Evolutionary conservation across 768 basidiomycete species (phyloP).

Genomic region (Boletus patriciae): DNA sequence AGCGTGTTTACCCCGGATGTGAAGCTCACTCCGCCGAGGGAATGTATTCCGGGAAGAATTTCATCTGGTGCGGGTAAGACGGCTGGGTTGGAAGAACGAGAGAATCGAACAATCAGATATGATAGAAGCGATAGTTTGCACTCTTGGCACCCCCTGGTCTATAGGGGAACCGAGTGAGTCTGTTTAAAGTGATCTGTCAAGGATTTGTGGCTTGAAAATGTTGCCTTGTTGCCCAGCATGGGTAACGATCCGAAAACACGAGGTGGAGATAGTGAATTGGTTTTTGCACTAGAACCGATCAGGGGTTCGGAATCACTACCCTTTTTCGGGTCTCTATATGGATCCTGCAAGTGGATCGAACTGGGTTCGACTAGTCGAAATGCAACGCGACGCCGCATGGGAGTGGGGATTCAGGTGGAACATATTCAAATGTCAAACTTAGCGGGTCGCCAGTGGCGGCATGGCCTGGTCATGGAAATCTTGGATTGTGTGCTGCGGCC

Average conservation of each 20-base stretch:
- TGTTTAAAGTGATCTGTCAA: slow-evolving; percentile 1
- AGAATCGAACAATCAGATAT: not conserved
- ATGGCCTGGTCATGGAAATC: not conserved
- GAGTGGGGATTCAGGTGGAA: not conserved
- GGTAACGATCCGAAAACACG: slow-evolving; percentile 8
- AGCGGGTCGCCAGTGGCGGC: too few species aligned
- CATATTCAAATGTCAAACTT: slow-evolving; percentile 5
- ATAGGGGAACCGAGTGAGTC: not conserved
- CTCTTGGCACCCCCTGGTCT: slow-evolving; percentile 1
- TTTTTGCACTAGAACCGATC: slow-evolving; percentile 3
- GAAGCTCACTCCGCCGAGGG: slow-evolving; percentile 8
- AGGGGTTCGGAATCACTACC: not conserved
- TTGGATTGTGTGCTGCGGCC: not conserved
- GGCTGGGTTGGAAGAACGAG: not conserved
- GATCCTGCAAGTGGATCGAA: not conserved
- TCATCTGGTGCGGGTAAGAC: slow-evolving; percentile 6
- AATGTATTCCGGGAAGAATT: slow-evolving; percentile 1
- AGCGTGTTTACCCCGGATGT: slow-evolving; percentile 17
- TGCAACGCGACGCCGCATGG: not conserved
- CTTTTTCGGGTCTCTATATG: not conserved
- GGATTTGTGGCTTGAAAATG: not conserved
- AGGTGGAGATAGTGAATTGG: slow-evolving; percentile 14
- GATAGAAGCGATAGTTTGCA: slow-evolving; percentile 1
- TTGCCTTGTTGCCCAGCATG: not conserved
- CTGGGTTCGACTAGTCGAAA: not conserved